Percentiles rank a stretch among this genome's conserved stretches.
phyloP scores from a whole-genome alignment of 163 green algal genomes.

The Volvox carteri region DNA sequence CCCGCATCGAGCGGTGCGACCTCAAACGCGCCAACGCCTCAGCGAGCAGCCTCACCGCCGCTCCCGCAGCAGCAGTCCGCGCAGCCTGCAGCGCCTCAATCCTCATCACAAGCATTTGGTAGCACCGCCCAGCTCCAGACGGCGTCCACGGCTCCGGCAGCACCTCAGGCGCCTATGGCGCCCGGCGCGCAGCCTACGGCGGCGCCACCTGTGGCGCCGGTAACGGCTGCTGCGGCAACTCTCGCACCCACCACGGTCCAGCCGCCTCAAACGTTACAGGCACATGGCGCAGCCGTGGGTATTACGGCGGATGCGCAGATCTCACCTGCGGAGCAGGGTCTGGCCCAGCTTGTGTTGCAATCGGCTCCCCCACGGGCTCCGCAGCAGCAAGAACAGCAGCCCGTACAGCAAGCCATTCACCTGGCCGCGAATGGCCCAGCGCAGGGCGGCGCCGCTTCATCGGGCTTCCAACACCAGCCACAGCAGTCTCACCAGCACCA shows the following conservation, averaged over 20 bases:
- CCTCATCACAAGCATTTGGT: neutral
- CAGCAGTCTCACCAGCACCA: neutral
- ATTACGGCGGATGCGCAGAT: neutral
- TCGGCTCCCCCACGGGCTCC: neutral
- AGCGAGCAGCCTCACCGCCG: neutral
- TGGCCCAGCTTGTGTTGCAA: conserved; percentile 7
- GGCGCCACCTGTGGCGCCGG: neutral
- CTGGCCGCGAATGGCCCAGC: neutral
- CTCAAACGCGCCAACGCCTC: neutral
- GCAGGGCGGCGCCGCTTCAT: neutral
- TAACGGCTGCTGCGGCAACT: neutral
- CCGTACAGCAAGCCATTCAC: neutral
- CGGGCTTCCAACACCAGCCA: neutral
- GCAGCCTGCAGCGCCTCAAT: neutral
- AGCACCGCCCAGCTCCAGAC: neutral
- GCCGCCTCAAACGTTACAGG: neutral
- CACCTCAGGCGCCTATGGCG: neutral
- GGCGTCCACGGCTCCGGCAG: neutral
- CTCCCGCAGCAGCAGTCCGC: neutral
- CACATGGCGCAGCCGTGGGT: neutral
- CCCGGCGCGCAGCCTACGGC: neutral
- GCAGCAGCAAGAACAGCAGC: neutral
- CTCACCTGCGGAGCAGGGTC: conserved; percentile 1
- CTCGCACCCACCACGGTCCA: neutral
- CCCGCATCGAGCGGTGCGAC: neutral